phyloP scores from a whole-genome alignment of 768 basidiomycete species.

The Jaapia argillacea region DNA sequence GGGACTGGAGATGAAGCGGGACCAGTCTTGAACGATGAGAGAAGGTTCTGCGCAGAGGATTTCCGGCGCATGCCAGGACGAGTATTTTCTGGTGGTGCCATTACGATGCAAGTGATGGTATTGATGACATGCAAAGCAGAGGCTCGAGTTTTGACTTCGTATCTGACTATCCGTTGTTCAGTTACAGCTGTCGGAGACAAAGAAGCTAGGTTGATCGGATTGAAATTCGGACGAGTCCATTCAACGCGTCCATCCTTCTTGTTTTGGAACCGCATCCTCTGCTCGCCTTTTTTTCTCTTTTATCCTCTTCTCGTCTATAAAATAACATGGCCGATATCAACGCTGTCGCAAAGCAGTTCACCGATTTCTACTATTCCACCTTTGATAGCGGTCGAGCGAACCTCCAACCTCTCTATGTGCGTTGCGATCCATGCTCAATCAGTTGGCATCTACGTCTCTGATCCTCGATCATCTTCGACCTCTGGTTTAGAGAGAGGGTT shows the following conservation, averaged over 20 bases:
- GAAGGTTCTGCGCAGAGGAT: slow-evolving; percentile 76
- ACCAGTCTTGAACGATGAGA: slow-evolving; percentile 56
- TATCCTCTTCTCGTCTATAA: slow-evolving; percentile 8
- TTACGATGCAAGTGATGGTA: slow-evolving; percentile 16
- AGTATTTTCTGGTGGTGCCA: slow-evolving; percentile 5
- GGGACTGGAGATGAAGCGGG: background rate
- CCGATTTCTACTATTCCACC: slow-evolving; percentile 71
- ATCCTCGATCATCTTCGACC: slow-evolving; percentile 9
- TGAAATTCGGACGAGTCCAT: too few relatives aligned
- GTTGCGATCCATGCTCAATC: slow-evolving; percentile 21
- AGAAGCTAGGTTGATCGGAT: too few relatives aligned
- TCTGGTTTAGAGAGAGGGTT: slow-evolving; percentile 53
- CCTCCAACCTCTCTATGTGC: slow-evolving; percentile 69
- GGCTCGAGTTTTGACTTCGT: too few relatives aligned
- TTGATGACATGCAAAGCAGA: too few relatives aligned
- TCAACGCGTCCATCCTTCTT: slow-evolving; percentile 3
- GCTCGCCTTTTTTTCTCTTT: slow-evolving; percentile 6
- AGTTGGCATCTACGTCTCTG: slow-evolving; percentile 15
- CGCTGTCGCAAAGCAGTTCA: slow-evolving; percentile 68
- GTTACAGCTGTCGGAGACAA: too few relatives aligned
- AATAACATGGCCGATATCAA: slow-evolving; percentile 62
- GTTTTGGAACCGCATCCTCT: background rate
- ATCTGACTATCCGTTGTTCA: too few relatives aligned
- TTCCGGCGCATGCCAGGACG: slow-evolving; percentile 73
- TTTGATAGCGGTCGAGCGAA: slow-evolving; percentile 56